phyloP scores from a whole-genome alignment of 140 eudicot species.

The Ambrosia hybrid region DNA sequence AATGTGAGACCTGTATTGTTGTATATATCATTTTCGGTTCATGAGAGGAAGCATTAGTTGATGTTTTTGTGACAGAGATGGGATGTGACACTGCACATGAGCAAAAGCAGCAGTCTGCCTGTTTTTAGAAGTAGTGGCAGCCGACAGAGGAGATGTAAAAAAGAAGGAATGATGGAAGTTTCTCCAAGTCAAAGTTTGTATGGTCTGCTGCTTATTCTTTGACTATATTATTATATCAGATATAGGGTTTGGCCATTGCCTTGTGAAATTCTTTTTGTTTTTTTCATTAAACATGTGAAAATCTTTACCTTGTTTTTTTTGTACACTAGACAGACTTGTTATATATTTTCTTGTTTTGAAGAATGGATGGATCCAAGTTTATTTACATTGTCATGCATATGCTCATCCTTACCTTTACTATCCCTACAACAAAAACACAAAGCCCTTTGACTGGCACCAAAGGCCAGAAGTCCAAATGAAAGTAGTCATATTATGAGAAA shows the following conservation, averaged over 20 bases:
- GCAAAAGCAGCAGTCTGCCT: constrained; percentile 27
- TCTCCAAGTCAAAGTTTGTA: constrained; percentile 13
- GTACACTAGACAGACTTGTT: constrained; percentile 28
- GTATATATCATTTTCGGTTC: neutral
- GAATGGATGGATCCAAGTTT: neutral
- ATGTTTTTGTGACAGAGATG: constrained; percentile 22
- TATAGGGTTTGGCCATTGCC: constrained; percentile 29
- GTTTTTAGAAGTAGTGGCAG: constrained; percentile 24
- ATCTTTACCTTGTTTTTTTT: constrained; percentile 17
- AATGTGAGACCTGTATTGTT: neutral
- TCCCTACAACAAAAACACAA: too few species aligned
- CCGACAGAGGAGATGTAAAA: neutral
- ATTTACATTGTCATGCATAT: too few species aligned
- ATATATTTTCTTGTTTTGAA: constrained; percentile 3
- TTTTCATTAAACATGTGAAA: constrained; percentile 8
- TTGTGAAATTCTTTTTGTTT: constrained; percentile 22
- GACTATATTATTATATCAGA: constrained; percentile 15
- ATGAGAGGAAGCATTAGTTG: neutral
- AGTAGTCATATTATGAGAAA: too few species aligned
- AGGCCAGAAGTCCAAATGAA: too few species aligned
- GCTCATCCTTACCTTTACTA: too few species aligned
- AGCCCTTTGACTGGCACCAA: too few species aligned
- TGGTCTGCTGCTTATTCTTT: constrained; percentile 30
- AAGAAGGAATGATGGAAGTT: neutral
- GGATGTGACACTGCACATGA: neutral